These are phyloP conservation scores for Dorcoceras hygrometricum DNA, from an alignment of 257 asterid genomes.

Conservation along the genomic window DNA sequence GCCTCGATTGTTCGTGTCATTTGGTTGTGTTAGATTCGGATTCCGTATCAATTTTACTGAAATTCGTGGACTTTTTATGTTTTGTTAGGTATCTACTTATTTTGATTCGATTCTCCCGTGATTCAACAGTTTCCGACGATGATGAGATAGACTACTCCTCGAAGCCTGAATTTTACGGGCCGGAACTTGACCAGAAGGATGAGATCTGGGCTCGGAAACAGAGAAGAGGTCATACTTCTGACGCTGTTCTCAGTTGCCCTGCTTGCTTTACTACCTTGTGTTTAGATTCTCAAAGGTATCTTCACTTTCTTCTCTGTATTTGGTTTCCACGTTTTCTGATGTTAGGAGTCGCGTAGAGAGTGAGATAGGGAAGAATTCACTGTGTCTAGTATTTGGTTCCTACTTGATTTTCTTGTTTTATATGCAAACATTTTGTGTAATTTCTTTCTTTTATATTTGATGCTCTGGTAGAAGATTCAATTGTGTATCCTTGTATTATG, in stretches of 20 bases:
- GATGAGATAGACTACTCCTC: conserved; percentile 85
- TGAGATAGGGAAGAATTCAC: too few relatives aligned
- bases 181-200: conserved; percentile 63
- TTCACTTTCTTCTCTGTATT: neutral
- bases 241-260: conserved; percentile 91
- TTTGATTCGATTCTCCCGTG: neutral
- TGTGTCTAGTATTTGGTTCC: too few relatives aligned
- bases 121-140: conserved; percentile 66
- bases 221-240: conserved; percentile 61
- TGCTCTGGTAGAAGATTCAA: neutral
- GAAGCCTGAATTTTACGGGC: conserved; percentile 80
- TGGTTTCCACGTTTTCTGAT: too few relatives aligned
- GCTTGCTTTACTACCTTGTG: conserved; percentile 95
- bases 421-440: too few relatives aligned
- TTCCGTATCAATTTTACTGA: too few relatives aligned
- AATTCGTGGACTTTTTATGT: neutral
- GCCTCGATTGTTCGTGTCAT: neutral
- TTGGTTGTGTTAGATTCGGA: neutral
- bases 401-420: too few relatives aligned
- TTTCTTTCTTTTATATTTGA: too few relatives aligned
- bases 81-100: conserved; percentile 4
- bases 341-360: too few relatives aligned
- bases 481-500: neutral
- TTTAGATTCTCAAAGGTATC: conserved; percentile 83
- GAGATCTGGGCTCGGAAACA: conserved; percentile 76